Evolutionary conservation across 495 filamentous ascomycete species (phyloP).

Genomic region (Xylaria telfairii): DNA sequence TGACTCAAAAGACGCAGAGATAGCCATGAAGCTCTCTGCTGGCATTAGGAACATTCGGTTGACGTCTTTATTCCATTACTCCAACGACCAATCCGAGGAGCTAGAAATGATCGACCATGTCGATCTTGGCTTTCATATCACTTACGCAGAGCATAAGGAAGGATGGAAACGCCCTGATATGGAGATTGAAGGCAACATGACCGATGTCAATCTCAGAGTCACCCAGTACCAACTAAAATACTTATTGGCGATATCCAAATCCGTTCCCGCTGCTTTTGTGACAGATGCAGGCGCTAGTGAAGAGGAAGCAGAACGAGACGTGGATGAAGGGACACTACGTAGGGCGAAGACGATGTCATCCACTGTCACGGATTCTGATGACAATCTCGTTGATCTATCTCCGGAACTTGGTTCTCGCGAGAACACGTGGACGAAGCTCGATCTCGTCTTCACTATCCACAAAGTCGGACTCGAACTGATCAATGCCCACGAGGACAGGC

Average conservation of each 20-base stretch:
- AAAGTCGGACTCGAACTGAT: conserved; percentile 89
- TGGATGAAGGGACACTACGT: conserved; percentile 52
- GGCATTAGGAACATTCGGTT: conserved; percentile 91
- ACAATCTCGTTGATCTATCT: conserved; percentile 60
- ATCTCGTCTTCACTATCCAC: conserved; percentile 88
- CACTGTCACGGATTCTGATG: conserved; percentile 46
- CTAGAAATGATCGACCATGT: conserved; percentile 96
- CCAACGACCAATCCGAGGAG: conserved; percentile 74
- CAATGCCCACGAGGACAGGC: conserved; percentile 72
- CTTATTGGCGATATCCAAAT: conserved; percentile 79
- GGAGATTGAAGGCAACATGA: conserved; percentile 89
- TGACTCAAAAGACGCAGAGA: conserved; percentile 68
- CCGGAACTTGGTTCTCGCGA: conserved; percentile 68
- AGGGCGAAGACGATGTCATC: conserved; percentile 56
- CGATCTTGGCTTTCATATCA: conserved; percentile 89
- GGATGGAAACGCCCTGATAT: conserved; percentile 84
- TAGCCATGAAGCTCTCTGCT: conserved; percentile 87
- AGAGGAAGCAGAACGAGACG: conserved; percentile 59
- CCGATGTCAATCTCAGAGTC: conserved; percentile 85
- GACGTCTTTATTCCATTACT: conserved; percentile 88
- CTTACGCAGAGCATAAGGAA: conserved; percentile 82
- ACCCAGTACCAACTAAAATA: conserved; percentile 92
- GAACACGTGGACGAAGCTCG: conserved; percentile 89
- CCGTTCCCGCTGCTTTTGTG: conserved; percentile 85
- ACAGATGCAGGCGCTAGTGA: conserved; percentile 73